Base-by-base conservation (phyloP, 1,284 basidiomycete genomes). In the Ganoderma sp. region DNA sequence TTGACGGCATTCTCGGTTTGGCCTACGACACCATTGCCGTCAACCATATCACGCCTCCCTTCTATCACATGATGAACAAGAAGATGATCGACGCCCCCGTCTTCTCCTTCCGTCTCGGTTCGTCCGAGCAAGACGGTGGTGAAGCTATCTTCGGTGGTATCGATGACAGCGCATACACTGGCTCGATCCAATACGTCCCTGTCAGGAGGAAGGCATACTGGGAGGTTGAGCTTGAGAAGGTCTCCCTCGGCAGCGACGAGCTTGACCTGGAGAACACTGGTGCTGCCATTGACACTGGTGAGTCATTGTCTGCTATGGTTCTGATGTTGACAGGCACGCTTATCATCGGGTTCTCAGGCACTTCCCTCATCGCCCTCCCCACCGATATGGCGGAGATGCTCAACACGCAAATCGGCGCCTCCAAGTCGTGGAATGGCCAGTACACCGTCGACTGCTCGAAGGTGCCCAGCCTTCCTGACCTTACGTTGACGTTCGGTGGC, bases 201-300 rank as follows among this genome's bases (percentile, higher is more conserved):
- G 87, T 99, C 68, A 93, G 97, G 76, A 90, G 96, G 77, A 96
- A 95, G 86, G 98, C 96, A 8, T 99, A 99, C 85, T 99, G 98
- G 98, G 95, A 98, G 80, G 95, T 99, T 67, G 96, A 97, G 80
- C 90, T 99, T 34, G 86, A 95, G 82, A 91, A 91, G 79, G 88
- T 98, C 67, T 78, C 83, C 7, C 96, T 98, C 69, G 97, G 96
- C 67, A 86, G 91, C 63, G 97, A 97, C 64, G 87, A 85, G 61
- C 87, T 97, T 54, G 93, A 96, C 75, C 86, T 97, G 19, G 93
- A 96, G 74, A 91, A 89, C 82, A 96, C 96, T 65, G 96, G 97
- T 63, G 97, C 97, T 74, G 97, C 96, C 63, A 98, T 99, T 75
- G 97, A 99, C 79, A 99, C 97, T 41, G 96, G 95, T 90, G 77